A percentile compares a stretch with the other conserved stretches of the same genome.
Conservation (phyloP, 2,329 filamentous ascomycete genomes). For the Coniochaeta sp. region DNA sequence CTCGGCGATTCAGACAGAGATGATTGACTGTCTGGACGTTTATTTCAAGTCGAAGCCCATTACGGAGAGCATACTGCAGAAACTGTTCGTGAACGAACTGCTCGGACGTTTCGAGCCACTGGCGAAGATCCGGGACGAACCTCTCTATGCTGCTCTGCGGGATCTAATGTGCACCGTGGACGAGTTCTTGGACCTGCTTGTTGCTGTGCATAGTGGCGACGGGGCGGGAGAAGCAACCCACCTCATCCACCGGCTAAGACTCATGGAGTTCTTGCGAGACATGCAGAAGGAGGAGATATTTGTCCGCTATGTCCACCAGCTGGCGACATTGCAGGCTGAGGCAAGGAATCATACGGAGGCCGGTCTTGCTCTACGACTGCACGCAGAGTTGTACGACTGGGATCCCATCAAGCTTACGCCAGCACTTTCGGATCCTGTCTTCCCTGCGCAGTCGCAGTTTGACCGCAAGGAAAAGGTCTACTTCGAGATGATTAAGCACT, state of each 20-base stretch:
- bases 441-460: slow-evolving; percentile 79
- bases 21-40: slow-evolving; percentile 87
- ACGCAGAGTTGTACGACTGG: slow-evolving; percentile 92
- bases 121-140: slow-evolving; percentile 58
- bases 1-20: slow-evolving; percentile 85
- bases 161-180: slow-evolving; percentile 79
- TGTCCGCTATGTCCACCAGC: slow-evolving; percentile 88
- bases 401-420: slow-evolving; percentile 62
- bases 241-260: slow-evolving; percentile 77
- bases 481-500: slow-evolving; percentile 90
- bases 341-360: slow-evolving; percentile 79
- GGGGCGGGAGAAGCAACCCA: slow-evolving; percentile 66
- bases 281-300: slow-evolving; percentile 98
- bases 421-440: slow-evolving; percentile 64
- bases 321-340: slow-evolving; percentile 69
- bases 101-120: slow-evolving; percentile 72
- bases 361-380: slow-evolving; percentile 78
- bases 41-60: slow-evolving; percentile 85
- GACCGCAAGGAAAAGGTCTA: slow-evolving; percentile 90
- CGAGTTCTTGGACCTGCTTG: slow-evolving; percentile 83
- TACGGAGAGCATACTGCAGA: slow-evolving; percentile 84
- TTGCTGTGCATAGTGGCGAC: slow-evolving; percentile 78
- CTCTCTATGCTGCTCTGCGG: slow-evolving; percentile 67
- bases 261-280: slow-evolving; percentile 95
- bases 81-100: slow-evolving; percentile 83